These are phyloP conservation scores for Thielaviopsis euricoi DNA, from an alignment of 2,329 filamentous ascomycete genomes.

Conservation along the genomic window DNA sequence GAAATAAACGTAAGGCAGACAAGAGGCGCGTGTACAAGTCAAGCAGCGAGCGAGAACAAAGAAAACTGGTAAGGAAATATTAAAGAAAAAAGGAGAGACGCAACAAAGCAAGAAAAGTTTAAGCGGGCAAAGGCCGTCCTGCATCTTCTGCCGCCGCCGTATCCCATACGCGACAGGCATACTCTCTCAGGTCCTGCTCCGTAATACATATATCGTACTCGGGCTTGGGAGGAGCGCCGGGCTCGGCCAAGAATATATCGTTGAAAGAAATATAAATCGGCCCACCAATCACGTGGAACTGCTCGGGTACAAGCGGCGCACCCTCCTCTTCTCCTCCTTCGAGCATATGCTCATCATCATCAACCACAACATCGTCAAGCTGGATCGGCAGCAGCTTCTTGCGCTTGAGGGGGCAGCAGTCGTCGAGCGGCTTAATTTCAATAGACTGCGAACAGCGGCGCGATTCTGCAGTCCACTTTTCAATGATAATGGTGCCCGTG, in stretches of 20 bases:
- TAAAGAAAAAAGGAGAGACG: neutral
- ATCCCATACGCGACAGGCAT: constrained; percentile 4
- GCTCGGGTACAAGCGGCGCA: constrained; percentile 12
- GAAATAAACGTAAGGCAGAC: too few relatives aligned
- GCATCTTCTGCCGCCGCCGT: constrained; percentile 4
- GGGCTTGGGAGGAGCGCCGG: neutral
- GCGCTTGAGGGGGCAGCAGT: constrained; percentile 4
- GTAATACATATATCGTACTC: constrained; percentile 8
- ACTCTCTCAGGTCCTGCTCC: constrained; percentile 6
- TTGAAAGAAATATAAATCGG: constrained; percentile 2
- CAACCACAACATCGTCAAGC: neutral
- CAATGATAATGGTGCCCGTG: constrained; percentile 4
- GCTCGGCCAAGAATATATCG: constrained; percentile 6
- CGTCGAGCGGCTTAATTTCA: neutral
- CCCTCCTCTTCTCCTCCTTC: constrained; percentile 5
- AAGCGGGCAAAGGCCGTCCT: neutral
- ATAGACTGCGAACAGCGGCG: neutral
- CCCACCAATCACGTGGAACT: constrained; percentile 12
- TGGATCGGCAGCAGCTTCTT: neutral
- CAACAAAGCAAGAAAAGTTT: neutral
- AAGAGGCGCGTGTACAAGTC: too few relatives aligned
- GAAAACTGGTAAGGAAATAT: neutral
- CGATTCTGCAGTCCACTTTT: neutral
- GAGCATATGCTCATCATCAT: neutral
- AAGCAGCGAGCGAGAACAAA: too few relatives aligned